Base-by-base conservation (phyloP, 2,329 filamentous ascomycete species). In the Fusarium decemcellulare region DNA sequence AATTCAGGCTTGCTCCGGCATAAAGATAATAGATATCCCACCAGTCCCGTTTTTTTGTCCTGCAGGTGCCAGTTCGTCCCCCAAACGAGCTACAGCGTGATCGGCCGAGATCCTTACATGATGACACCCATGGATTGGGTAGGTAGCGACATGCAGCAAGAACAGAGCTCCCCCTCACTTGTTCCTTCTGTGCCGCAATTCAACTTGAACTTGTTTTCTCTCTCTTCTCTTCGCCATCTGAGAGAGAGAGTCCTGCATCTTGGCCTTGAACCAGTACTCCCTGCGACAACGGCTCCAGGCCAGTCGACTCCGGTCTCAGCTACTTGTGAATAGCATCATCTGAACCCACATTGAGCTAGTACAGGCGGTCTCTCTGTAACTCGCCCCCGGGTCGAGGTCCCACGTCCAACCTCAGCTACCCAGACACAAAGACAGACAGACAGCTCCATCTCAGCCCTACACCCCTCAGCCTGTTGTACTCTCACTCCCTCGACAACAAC, bases 11-110 rank as follows among this genome's bases (percentile, higher is more conserved):
- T 23, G 23, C 23, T 23, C 23, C 5, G 23, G 23, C 23, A 23
- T 23, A 23, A 23, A 23, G 23, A 23, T 5, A 5, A 23, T 23
- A 4, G 23, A 5, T 23, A 23, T 23, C 23, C 23, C 23, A 23
- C 23, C 23, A 23, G 23, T 23, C 23, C 23, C 23, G 23, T 23
- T 23, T 23, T 23, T 23, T 23, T 23, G 23, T 23, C 23, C 23
- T 23, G 23, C 5, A 23, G 23, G 23, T 23, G 23, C 32, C 43
- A 60, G 30, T 27, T 56, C 55, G 27, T 30, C 43, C 40, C 59
- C 11, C 57, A 64, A 63, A n/a, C 4, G 23, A 42, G 64, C 44
- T 32, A 68, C 71, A 65, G 67, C 60, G 67, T 68, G 63, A 68
- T 68, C 48, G 40, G 36, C 34, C 50, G 58, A 48, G 10, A 18